Conservation (phyloP, 352 stramenopile genomes). For the Phytophthora idaei region DNA sequence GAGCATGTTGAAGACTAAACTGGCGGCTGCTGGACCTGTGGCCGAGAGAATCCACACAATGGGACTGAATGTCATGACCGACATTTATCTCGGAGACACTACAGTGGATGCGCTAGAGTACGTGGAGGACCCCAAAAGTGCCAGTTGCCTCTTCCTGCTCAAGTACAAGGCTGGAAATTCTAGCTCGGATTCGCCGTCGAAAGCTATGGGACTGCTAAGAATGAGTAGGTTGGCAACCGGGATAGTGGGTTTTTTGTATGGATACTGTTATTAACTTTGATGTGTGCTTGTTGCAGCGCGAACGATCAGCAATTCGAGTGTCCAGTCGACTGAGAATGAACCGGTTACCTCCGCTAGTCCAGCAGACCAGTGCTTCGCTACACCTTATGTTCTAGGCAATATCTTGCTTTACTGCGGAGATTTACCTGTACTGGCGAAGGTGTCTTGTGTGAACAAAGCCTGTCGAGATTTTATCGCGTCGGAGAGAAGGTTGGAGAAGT, state of each 20-base stretch:
- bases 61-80: slow-evolving; percentile 71
- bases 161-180: slow-evolving; percentile 52
- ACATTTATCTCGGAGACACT: slow-evolving; percentile 69
- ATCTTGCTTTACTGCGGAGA: slow-evolving; percentile 77
- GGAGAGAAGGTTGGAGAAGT: slow-evolving; percentile 75
- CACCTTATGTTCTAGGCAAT: slow-evolving; percentile 70
- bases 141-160: slow-evolving; percentile 61
- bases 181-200: slow-evolving; percentile 24
- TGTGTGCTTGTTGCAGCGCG: slow-evolving; percentile 26
- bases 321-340: slow-evolving; percentile 30
- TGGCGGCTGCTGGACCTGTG: slow-evolving; percentile 72
- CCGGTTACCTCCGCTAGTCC: neutral
- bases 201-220: slow-evolving; percentile 41
- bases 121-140: slow-evolving; percentile 47
- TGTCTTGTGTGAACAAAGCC: slow-evolving; percentile 61
- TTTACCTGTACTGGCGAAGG: slow-evolving; percentile 47
- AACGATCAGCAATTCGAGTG: slow-evolving; percentile 36
- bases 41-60: slow-evolving; percentile 79
- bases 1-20: slow-evolving; percentile 80
- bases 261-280: neutral
- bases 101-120: slow-evolving; percentile 53
- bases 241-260: neutral
- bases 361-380: slow-evolving; percentile 58
- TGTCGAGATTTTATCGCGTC: slow-evolving; percentile 68
- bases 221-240: slow-evolving; percentile 45